Conservation (phyloP, 176 grass and related monocot species). For the Dendrocalamus sinicus region DNA sequence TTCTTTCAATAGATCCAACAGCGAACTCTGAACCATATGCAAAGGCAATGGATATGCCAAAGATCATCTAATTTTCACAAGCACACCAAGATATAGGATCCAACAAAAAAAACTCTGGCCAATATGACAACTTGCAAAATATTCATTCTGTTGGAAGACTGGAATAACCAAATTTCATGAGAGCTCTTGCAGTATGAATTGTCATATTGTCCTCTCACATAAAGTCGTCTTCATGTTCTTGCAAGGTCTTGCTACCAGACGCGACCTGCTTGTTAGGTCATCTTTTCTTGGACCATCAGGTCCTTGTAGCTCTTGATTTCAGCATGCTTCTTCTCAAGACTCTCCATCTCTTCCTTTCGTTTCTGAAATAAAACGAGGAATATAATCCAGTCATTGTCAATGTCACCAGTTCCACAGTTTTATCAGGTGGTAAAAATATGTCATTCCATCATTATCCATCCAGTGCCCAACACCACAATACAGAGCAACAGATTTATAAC, state of each 20-base stretch:
- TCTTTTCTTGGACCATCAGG: constrained; percentile 94
- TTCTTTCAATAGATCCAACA: neutral
- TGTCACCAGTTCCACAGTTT: neutral
- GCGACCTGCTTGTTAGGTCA: constrained; percentile 93
- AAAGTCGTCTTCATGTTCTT: constrained; percentile 75
- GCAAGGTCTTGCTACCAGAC: constrained; percentile 57
- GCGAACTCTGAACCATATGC: neutral
- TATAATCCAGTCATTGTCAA: neutral
- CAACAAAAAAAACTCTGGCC: neutral
- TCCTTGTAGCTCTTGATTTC: constrained; percentile 94
- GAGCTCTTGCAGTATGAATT: constrained; percentile 31
- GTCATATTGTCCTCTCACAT: constrained; percentile 51
- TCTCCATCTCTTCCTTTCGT: constrained; percentile 73
- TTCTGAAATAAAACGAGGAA: constrained; percentile 37
- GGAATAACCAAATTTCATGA: constrained; percentile 10
- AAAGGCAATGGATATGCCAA: neutral
- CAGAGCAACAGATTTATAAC: neutral
- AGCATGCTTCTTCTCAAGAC: constrained; percentile 80
- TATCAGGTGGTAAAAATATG: neutral
- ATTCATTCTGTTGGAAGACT: neutral
- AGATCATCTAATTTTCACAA: neutral
- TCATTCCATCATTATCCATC: neutral
- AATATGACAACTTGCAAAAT: too few relatives aligned
- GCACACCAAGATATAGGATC: neutral
- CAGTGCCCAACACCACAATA: neutral